Conservation (phyloP, 208 protist species). For the Leishmania turanica region DNA sequence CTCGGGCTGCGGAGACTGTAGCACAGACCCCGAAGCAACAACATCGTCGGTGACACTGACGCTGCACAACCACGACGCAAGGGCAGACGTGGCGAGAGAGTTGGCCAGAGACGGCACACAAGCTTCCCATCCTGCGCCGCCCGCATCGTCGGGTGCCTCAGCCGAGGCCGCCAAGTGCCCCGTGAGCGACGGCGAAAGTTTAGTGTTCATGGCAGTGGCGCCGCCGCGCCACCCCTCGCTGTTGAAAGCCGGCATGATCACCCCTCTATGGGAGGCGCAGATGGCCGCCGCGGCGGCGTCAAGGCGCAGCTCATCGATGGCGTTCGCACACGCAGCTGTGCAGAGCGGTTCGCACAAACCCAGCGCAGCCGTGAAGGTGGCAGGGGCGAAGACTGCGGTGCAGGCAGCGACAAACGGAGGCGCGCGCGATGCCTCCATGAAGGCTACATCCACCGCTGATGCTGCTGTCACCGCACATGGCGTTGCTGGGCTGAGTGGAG, state of each 20-base stretch:
- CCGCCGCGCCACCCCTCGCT: constrained; percentile 4
- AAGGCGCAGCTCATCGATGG: neutral
- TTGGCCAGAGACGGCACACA: neutral
- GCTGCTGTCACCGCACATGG: neutral
- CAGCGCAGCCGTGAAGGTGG: neutral
- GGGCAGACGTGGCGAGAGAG: neutral
- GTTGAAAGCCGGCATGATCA: neutral
- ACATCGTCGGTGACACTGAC: neutral
- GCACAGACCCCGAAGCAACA: neutral
- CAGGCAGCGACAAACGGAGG: neutral
- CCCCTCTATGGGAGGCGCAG: constrained; percentile 5
- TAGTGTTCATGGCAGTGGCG: constrained; percentile 10
- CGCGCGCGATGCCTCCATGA: neutral
- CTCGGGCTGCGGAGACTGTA: neutral
- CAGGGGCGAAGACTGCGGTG: neutral
- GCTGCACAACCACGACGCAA: neutral
- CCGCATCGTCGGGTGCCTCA: neutral
- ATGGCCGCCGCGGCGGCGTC: neutral
- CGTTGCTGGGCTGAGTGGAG: neutral
- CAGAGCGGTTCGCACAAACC: no score
- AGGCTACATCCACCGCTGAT: neutral
- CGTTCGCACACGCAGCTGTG: neutral
- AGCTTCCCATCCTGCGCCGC: neutral
- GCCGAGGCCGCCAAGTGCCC: neutral
- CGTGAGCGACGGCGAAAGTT: neutral